Percentiles rank a stretch among this genome's conserved stretches.
Evolutionary conservation across 2,329 filamentous ascomycete species (phyloP).

Genomic region (Penicillium sp.): DNA sequence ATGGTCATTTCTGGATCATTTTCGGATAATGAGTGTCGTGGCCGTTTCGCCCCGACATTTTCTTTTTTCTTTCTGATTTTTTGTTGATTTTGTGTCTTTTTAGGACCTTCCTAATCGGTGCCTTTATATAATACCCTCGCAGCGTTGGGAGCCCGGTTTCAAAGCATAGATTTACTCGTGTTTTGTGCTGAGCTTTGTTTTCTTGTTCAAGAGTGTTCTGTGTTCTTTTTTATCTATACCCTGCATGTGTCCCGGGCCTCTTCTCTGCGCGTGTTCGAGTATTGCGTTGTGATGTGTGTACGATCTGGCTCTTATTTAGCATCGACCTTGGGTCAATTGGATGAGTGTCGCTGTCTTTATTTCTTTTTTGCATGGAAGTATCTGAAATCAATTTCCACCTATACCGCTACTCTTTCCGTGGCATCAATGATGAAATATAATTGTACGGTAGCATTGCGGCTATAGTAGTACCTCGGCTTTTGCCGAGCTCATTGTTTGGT

Average conservation of each 20-base stretch:
- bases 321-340: conserved; percentile 12
- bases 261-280: conserved; percentile 17
- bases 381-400: too few relatives aligned
- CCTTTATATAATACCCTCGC: conserved; percentile 21
- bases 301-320: conserved; percentile 21
- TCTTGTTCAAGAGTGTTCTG: conserved; percentile 6
- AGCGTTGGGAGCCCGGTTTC: conserved; percentile 15
- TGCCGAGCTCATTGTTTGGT: conserved; percentile 1
- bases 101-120: conserved; percentile 14
- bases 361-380: too few relatives aligned
- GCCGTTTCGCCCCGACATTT: conserved; percentile 2
- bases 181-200: conserved; percentile 11
- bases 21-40: background rate
- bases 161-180: conserved; percentile 18
- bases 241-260: conserved; percentile 17
- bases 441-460: background rate
- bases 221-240: conserved; percentile 19
- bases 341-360: conserved; percentile 7
- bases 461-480: too few relatives aligned
- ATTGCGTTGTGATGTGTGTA: conserved; percentile 25
- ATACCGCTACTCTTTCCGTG: too few relatives aligned
- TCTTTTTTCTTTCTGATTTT: background rate
- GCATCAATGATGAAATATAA: too few relatives aligned
- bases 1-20: conserved; percentile 14
- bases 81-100: conserved; percentile 2